Conservation (phyloP, 2,329 filamentous ascomycete genomes). For the Exophiala sideris region DNA sequence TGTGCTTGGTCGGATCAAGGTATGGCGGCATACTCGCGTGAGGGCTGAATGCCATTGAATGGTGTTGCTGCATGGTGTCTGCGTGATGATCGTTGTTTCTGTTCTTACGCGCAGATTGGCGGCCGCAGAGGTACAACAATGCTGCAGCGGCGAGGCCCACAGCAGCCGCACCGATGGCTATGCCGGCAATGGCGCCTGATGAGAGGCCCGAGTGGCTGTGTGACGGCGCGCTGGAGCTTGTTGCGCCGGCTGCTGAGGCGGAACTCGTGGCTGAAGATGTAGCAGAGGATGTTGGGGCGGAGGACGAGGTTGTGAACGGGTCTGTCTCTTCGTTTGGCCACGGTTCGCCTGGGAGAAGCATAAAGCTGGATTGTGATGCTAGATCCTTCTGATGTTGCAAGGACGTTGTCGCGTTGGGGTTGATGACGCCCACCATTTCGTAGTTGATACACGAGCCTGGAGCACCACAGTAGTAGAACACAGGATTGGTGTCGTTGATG, state of each 20-base stretch:
- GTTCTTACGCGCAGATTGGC: conserved; percentile 7
- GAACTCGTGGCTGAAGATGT: not conserved
- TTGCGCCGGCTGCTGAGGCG: not conserved
- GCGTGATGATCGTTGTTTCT: not conserved
- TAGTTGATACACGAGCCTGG: conserved; percentile 61
- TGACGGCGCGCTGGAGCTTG: not conserved
- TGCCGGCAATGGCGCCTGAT: conserved; percentile 18
- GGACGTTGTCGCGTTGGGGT: conserved; percentile 45
- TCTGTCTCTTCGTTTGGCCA: conserved; percentile 21
- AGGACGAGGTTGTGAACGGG: conserved; percentile 12
- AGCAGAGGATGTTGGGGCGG: conserved; percentile 4
- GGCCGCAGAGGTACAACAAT: conserved; percentile 18
- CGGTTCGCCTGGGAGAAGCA: conserved; percentile 25
- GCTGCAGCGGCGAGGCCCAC: conserved; percentile 16
- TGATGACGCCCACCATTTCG: conserved; percentile 74
- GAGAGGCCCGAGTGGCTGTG: conserved; percentile 8
- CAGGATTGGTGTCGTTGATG: conserved; percentile 61
- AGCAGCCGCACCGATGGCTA: conserved; percentile 18
- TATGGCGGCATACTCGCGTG: conserved; percentile 9
- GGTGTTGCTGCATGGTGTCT: not conserved
- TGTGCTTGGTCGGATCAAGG: conserved; percentile 17
- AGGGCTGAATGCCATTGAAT: not conserved
- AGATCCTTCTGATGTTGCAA: conserved; percentile 22
- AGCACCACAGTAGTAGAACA: conserved; percentile 69
- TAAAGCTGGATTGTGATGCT: conserved; percentile 21